Base-by-base conservation (phyloP, 352 stramenopile species). In the Globisporangium nagaii region DNA sequence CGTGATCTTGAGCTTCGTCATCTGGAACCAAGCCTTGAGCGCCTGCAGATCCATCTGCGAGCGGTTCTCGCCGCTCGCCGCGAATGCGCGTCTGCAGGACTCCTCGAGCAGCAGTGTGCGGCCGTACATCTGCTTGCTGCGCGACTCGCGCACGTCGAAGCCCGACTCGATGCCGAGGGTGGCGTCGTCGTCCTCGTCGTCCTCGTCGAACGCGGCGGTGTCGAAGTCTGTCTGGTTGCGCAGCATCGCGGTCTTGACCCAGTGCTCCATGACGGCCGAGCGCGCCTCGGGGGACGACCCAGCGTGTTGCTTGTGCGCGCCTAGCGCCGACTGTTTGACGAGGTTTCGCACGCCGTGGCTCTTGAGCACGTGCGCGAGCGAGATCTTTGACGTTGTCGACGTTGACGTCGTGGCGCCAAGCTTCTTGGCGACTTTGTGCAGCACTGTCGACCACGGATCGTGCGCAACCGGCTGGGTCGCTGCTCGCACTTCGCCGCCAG, bases 1-100 rank as follows among this genome's bases (percentile, higher is more conserved):
- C 49, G 75, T 71, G 57, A 86, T 82, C 63, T 88, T 86, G 54
- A 88, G 72, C 30, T 88, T 88, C 1, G 75, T 88, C 27, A 79
- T 75, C 57, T 84, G 77, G 55, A 90, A 86, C 80, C 80, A 90
- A 17, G 72, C 75, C 2, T 76, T 66, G n/a, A 90, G 63, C 28
- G 74, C 61, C 41, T 87, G 77, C 0, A 90, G 47, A 42, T 87
- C 80, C 56, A 68, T 63, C 25, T 73, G 65, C 20, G 80, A 84
- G 4, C 77, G 77, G 19, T 84, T 70, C 24, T 86, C 78, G 30
- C 73, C 65, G 25, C 59, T 65, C 44, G 73, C 65, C 1, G 65
- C 67, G 9, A 90, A 65, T 9, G 80, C 77, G 6, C 72, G 73
- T 0, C 80, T 75, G 55, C 77, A 90, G 0, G 75, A 84, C 42